Evolutionary conservation across 495 filamentous ascomycete species (phyloP), one percentile per base, ranked within the genome.

Genomic region (Usnea hakonensis): DNA sequence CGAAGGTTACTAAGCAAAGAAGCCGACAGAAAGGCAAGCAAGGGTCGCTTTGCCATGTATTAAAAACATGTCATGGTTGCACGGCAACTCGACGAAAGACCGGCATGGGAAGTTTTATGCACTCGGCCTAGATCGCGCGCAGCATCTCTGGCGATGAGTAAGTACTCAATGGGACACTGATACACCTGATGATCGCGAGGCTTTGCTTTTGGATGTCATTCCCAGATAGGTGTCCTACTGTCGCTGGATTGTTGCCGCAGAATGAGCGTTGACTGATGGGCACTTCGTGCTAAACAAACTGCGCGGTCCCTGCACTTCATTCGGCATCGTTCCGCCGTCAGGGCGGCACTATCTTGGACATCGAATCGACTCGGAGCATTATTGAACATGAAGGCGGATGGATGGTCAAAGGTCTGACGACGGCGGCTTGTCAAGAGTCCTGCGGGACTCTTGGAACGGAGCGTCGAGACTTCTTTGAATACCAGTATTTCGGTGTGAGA

Each of bases 1-100:
- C 54, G 55, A 32, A 63, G 50, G 23, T 33, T 68, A 35, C 55
- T 65, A 7, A 3, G 28, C 17, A 61, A n/a, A 23, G 50, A 61
- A 21, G 37, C 48, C 23, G 59, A 61, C 38, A 61, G 36, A 17
- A 61, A 61, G 43, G 38, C n/a, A 37, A 13, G 17, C 17, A 41
- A 33, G 23, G 21, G 57, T 21, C 9, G 28, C 19, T 33, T 32
- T 60, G 14, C 36, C 5, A 23, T 35, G 26, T 61, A 5, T 53
- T 19, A 16, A 3, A 19, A 23, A 40, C 43, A 36, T n/a, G n/a
- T n/a, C 13, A 23, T 7, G 17, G 10, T 50, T 53, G 48, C 48
- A 41, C 19, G 38, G 38, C 14, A 14, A 46, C 43, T 11, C 4
- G 21, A 46, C 21, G 26, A 46, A 3, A 16, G 26, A 9, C 11